phyloP scores from a whole-genome alignment of 2,329 filamentous ascomycete genomes.

The Acrocalymma vagum region DNA sequence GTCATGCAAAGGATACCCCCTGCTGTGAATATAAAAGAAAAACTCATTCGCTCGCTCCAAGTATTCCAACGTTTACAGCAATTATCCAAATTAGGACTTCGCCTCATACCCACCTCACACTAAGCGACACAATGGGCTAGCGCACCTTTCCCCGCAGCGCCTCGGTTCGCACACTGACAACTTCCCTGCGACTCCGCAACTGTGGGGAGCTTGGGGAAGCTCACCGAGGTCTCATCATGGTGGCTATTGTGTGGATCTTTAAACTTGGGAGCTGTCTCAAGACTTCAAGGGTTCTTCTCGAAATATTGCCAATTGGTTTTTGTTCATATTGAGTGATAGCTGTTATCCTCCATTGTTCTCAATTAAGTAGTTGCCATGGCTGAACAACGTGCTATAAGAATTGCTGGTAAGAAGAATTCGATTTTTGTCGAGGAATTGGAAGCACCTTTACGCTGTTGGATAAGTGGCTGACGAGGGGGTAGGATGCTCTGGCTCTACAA shows the following conservation, averaged over 20 bases:
- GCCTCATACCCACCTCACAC: too few species aligned
- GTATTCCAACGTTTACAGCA: too few species aligned
- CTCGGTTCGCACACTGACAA: conserved; percentile 22
- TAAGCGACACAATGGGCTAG: too few species aligned
- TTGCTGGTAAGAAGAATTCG: conserved; percentile 23
- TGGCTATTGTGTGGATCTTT: background rate
- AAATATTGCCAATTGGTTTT: background rate
- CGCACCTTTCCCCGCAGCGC: conserved; percentile 26
- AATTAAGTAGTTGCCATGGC: conserved; percentile 23
- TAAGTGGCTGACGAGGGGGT: background rate
- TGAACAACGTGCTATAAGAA: conserved; percentile 24
- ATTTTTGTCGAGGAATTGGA: background rate
- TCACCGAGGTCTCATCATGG: conserved; percentile 19
- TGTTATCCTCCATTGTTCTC: conserved; percentile 5
- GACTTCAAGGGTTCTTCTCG: conserved; percentile 1
- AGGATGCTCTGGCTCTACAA: conserved; percentile 43
- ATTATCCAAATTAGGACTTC: too few species aligned
- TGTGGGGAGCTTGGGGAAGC: conserved; percentile 1
- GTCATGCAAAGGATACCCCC: too few species aligned
- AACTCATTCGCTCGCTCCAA: too few species aligned
- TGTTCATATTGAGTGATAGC: background rate
- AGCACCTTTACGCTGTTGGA: background rate
- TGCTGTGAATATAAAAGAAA: too few species aligned
- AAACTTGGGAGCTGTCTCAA: too few species aligned
- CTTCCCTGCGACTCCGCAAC: conserved; percentile 24